phyloP scores from a whole-genome alignment of 2,329 filamentous ascomycete genomes.

The Claviceps paspali region DNA sequence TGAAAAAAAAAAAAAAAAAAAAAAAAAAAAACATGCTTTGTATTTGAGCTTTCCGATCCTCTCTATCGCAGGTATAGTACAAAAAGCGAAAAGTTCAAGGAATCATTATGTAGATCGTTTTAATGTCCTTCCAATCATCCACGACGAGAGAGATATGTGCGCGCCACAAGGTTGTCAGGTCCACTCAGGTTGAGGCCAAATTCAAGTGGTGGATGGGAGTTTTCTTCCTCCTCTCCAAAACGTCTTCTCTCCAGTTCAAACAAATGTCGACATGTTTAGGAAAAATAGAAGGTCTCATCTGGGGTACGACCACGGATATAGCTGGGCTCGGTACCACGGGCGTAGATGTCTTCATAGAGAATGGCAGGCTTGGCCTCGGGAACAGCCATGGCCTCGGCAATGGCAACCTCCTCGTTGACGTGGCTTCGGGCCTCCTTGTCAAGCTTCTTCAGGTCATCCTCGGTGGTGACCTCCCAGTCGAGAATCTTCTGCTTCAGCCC shows the following conservation, averaged over 20 bases:
- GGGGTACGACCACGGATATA: constrained; percentile 77
- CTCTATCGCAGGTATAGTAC: constrained; percentile 12
- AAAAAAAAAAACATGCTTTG: constrained; percentile 8
- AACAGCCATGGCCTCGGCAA: constrained; percentile 72
- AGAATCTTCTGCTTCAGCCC: constrained; percentile 96
- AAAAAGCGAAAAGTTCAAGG: constrained; percentile 14
- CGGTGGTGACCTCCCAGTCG: constrained; percentile 80
- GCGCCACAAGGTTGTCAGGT: too few relatives aligned
- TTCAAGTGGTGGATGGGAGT: too few relatives aligned
- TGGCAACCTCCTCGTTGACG: constrained; percentile 80
- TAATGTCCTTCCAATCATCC: too few relatives aligned
- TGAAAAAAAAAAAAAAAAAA: too few relatives aligned
- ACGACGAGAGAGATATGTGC: too few relatives aligned
- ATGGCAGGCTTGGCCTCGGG: constrained; percentile 71
- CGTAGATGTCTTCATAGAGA: constrained; percentile 94
- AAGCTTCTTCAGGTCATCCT: constrained; percentile 91
- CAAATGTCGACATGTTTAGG: constrained; percentile 19
- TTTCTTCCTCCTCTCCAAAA: background rate
- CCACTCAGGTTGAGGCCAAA: background rate
- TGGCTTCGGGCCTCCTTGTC: constrained; percentile 82
- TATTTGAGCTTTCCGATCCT: constrained; percentile 11
- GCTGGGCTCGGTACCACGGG: constrained; percentile 69
- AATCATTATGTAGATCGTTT: constrained; percentile 18
- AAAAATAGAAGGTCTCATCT: constrained; percentile 93
- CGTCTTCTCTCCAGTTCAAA: too few relatives aligned